Evolutionary conservation across 345 rosid species (phyloP).

Genomic region (Bruguiera gymnorhiza): DNA sequence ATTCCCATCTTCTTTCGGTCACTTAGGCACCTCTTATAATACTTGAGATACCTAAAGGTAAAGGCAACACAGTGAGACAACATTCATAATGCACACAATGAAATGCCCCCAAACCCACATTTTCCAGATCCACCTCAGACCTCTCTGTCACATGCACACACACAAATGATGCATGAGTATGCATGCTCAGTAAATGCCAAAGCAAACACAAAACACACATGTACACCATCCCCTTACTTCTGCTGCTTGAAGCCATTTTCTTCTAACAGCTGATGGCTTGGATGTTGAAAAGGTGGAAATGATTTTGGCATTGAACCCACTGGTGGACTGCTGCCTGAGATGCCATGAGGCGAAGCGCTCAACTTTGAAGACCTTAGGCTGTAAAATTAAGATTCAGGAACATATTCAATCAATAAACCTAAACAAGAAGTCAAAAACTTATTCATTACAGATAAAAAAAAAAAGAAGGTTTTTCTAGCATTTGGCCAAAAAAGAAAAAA

Average conservation of each 20-base stretch:
- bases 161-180: background rate
- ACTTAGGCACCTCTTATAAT: slow-evolving; percentile 78
- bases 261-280: slow-evolving; percentile 91
- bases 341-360: slow-evolving; percentile 73
- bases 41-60: slow-evolving; percentile 77
- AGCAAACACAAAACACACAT: background rate
- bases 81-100: slow-evolving; percentile 3
- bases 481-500: too few species aligned
- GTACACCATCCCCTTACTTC: slow-evolving; percentile 53
- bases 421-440: background rate
- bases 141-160: background rate
- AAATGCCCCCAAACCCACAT: background rate
- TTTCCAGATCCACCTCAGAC: background rate
- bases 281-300: slow-evolving; percentile 91
- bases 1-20: slow-evolving; percentile 90
- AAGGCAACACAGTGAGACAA: slow-evolving; percentile 27
- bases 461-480: too few species aligned
- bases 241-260: slow-evolving; percentile 96
- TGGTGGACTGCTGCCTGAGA: slow-evolving; percentile 83
- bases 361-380: slow-evolving; percentile 74
- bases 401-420: background rate
- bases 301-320: slow-evolving; percentile 96
- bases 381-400: slow-evolving; percentile 26
- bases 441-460: background rate
- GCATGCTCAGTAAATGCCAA: background rate